A percentile compares a stretch with the other conserved stretches of the same genome.
Conservation (phyloP, 257 asterid species). For the Fraxinus americana region DNA sequence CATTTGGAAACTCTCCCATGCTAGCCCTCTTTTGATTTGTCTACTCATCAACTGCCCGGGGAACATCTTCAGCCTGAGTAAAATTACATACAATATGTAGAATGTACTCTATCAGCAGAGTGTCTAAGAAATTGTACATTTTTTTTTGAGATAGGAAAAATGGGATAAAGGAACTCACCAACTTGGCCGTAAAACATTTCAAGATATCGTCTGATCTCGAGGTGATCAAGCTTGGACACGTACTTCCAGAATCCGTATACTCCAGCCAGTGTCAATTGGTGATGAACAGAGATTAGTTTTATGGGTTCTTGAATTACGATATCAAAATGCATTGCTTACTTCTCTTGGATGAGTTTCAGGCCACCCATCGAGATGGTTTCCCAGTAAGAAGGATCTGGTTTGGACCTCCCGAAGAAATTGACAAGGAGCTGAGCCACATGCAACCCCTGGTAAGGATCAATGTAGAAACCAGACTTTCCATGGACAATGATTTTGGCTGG, state of each 20-base stretch:
- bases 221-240: slow-evolving; percentile 84
- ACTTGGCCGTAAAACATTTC: slow-evolving; percentile 88
- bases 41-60: slow-evolving; percentile 56
- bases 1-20: neutral
- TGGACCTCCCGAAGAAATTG: slow-evolving; percentile 71
- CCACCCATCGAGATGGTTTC: slow-evolving; percentile 69
- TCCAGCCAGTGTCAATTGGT: slow-evolving; percentile 59
- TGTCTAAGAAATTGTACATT: neutral
- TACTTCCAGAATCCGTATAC: slow-evolving; percentile 94
- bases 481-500: slow-evolving; percentile 90
- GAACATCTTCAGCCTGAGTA: slow-evolving; percentile 80
- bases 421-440: slow-evolving; percentile 70
- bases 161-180: slow-evolving; percentile 49
- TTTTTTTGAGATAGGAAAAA: neutral
- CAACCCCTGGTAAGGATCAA: slow-evolving; percentile 87
- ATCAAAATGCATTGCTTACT: slow-evolving; percentile 43
- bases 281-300: neutral
- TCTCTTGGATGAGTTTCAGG: slow-evolving; percentile 79
- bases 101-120: neutral
- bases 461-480: slow-evolving; percentile 93
- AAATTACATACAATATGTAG: neutral
- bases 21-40: slow-evolving; percentile 19
- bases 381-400: slow-evolving; percentile 75
- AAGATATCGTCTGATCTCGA: slow-evolving; percentile 79
- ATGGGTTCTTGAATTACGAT: neutral